Evolutionary conservation across 2,329 filamentous ascomycete species (phyloP).

Genomic region (Nigrospora sphaerica): DNA sequence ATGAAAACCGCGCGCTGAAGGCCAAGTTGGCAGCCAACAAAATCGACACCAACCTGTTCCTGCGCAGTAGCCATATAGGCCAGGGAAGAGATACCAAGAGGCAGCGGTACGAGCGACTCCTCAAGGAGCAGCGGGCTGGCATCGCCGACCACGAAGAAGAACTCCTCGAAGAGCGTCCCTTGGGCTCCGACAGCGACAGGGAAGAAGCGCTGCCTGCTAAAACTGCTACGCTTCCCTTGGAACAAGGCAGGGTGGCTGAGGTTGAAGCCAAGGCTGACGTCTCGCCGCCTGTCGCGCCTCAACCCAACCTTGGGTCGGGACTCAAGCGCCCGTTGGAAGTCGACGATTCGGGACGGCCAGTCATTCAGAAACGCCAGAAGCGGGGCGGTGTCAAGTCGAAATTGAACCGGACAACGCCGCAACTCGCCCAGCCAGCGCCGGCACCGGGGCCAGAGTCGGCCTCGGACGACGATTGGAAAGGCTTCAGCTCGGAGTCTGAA

Average conservation of each 20-base stretch:
- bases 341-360: constrained; percentile 70
- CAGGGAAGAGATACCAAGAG: constrained; percentile 64
- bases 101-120: constrained; percentile 56
- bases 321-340: constrained; percentile 81
- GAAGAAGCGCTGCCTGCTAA: constrained; percentile 3
- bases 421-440: not conserved
- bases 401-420: constrained; percentile 32
- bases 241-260: not conserved
- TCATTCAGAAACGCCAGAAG: constrained; percentile 77
- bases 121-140: constrained; percentile 60
- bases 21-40: constrained; percentile 74
- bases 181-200: not conserved
- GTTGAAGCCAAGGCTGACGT: not conserved
- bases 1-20: constrained; percentile 79
- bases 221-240: not conserved
- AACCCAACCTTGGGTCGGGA: constrained; percentile 56
- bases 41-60: constrained; percentile 74
- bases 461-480: constrained; percentile 52
- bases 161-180: constrained; percentile 34
- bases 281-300: not conserved
- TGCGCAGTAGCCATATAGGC: constrained; percentile 72
- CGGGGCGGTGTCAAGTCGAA: constrained; percentile 55
- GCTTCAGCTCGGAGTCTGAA: constrained; percentile 43
- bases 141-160: constrained; percentile 49
- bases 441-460: constrained; percentile 33